phyloP scores from a whole-genome alignment of 345 rosid species.

The Pistacia integerrima region DNA sequence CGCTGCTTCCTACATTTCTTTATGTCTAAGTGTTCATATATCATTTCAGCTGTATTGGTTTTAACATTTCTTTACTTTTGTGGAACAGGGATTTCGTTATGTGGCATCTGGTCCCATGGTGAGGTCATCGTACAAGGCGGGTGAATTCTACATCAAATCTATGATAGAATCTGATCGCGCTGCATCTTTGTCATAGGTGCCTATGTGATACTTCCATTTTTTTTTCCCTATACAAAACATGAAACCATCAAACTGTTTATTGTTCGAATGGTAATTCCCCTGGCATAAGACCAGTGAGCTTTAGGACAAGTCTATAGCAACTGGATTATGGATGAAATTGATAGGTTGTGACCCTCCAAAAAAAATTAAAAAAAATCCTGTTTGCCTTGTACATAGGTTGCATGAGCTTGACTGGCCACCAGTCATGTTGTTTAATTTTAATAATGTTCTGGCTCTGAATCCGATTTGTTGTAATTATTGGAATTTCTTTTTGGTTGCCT shows the following conservation, averaged over 20 bases:
- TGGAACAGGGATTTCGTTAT: constrained; percentile 86
- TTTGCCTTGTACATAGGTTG: constrained; percentile 12
- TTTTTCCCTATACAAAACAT: not conserved
- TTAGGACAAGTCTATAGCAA: constrained; percentile 1
- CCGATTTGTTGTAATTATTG: constrained; percentile 22
- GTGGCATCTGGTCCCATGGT: constrained; percentile 99
- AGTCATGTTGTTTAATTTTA: not conserved
- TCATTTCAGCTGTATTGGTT: not conserved
- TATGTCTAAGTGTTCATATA: not conserved
- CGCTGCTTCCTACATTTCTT: not conserved
- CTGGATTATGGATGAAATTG: constrained; percentile 5
- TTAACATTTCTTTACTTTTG: constrained; percentile 14
- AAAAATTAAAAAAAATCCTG: not conserved
- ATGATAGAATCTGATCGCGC: constrained; percentile 95
- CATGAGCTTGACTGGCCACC: constrained; percentile 1
- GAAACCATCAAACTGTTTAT: constrained; percentile 8
- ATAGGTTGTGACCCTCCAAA: not conserved
- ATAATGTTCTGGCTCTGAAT: constrained; percentile 21
- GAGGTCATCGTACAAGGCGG: constrained; percentile 98
- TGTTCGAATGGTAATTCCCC: not conserved
- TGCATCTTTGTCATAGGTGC: constrained; percentile 42
- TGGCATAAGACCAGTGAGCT: not conserved
- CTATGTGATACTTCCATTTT: not conserved
- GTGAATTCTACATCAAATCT: constrained; percentile 95
- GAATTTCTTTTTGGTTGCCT: not conserved